Percentiles rank a stretch among this genome's conserved stretches.
These are phyloP conservation scores for Aspergillus sp. DNA, from an alignment of 2,329 filamentous ascomycete genomes.

Conservation along the genomic window DNA sequence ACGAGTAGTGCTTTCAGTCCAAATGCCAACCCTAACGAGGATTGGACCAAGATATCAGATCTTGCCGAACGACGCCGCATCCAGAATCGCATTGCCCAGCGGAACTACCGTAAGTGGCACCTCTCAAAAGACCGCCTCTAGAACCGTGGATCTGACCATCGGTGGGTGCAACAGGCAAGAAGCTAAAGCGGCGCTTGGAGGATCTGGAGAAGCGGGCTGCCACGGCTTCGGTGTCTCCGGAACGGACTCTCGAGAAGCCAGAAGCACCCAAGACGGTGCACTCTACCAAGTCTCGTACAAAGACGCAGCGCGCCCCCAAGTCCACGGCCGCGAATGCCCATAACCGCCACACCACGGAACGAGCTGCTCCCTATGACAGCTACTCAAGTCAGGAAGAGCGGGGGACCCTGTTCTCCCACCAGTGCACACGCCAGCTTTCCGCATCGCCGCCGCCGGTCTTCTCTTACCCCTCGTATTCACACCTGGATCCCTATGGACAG, in stretches of 20 bases:
- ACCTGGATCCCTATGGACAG: conserved; percentile 44
- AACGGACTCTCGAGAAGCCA: conserved; percentile 57
- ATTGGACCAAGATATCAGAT: conserved; percentile 99
- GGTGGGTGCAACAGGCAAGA: conserved; percentile 53
- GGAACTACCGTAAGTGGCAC: conserved; percentile 79
- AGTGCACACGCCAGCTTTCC: conserved; percentile 59
- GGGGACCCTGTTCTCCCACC: conserved; percentile 55
- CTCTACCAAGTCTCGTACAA: conserved; percentile 26
- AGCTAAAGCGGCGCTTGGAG: conserved; percentile 66
- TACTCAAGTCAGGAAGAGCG: conserved; percentile 47
- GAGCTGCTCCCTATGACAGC: conserved; percentile 36
- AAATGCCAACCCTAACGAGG: conserved; percentile 92
- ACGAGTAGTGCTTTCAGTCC: conserved; percentile 94
- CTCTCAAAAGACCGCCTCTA: not conserved
- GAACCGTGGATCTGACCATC: not conserved
- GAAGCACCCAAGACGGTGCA: conserved; percentile 32
- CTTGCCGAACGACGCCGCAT: conserved; percentile 90
- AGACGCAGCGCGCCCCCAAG: conserved; percentile 26
- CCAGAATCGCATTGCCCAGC: conserved; percentile 96
- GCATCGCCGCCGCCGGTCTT: conserved; percentile 59
- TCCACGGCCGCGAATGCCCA: conserved; percentile 23
- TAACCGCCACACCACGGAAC: conserved; percentile 25
- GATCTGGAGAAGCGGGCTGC: conserved; percentile 63
- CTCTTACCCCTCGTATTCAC: conserved; percentile 52
- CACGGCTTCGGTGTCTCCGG: conserved; percentile 61